phyloP scores from a whole-genome alignment of 2,329 filamentous ascomycete species.

The Emericellopsis cladophorae region DNA sequence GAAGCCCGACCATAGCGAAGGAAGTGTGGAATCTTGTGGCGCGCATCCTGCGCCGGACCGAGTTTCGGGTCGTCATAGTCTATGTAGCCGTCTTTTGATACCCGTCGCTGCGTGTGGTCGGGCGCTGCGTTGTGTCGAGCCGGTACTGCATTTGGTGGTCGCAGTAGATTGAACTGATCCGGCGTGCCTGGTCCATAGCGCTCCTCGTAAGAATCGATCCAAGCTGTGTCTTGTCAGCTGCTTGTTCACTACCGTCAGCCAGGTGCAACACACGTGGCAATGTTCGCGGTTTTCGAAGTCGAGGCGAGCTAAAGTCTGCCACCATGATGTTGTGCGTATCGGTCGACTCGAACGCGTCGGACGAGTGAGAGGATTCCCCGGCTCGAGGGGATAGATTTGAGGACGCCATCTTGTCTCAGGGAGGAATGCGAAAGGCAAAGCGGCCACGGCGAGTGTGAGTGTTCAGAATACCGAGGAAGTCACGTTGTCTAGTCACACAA shows the following conservation, averaged over 20 bases:
- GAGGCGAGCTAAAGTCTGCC: not conserved
- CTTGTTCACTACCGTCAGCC: not conserved
- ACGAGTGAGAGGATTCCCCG: no score
- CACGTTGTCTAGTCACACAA: no score
- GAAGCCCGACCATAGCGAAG: constrained; percentile 34
- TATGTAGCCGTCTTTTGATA: constrained; percentile 35
- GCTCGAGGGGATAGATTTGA: no score
- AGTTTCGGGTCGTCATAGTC: constrained; percentile 24
- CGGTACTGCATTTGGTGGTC: constrained; percentile 22
- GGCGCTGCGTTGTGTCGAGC: constrained; percentile 27
- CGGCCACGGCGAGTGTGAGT: no score
- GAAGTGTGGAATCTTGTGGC: constrained; percentile 28
- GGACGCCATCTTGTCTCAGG: no score
- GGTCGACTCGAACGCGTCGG: no score
- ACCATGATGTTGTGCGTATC: no score
- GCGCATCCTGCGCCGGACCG: constrained; percentile 18
- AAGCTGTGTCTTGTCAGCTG: constrained; percentile 19
- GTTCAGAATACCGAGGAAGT: no score
- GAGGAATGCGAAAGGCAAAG: no score
- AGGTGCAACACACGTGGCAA: constrained; percentile 1
- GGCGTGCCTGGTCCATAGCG: constrained; percentile 22
- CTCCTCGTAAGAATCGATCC: constrained; percentile 35
- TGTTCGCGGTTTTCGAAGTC: constrained; percentile 1
- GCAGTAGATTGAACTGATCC: constrained; percentile 25
- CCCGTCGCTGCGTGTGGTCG: constrained; percentile 22